Evolutionary conservation across 306 rosid species (phyloP).

Genomic region (Aeschynomene evenia): DNA sequence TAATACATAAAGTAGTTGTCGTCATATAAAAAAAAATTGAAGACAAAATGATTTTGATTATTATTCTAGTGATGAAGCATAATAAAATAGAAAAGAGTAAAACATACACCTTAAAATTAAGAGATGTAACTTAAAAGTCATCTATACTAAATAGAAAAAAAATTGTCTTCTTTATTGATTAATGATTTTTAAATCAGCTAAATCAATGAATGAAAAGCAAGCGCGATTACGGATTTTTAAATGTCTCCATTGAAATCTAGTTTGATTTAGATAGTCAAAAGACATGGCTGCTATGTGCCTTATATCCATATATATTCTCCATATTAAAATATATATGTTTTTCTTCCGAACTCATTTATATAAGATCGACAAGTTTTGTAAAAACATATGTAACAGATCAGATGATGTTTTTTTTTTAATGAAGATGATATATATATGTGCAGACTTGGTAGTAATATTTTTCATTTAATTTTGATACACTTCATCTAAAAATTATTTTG

Average conservation of each 20-base stretch:
- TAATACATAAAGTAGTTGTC: neutral
- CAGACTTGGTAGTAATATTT: too few relatives aligned
- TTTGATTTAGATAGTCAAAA: neutral
- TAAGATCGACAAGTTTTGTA: too few relatives aligned
- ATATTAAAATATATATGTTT: too few relatives aligned
- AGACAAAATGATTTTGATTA: neutral
- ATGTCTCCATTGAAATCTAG: neutral
- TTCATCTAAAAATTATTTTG: too few relatives aligned
- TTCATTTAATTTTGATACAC: too few relatives aligned
- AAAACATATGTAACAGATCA: too few relatives aligned
- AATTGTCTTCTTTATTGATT: neutral
- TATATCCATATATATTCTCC: too few relatives aligned
- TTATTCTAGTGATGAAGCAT: neutral
- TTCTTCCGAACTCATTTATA: too few relatives aligned
- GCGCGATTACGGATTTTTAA: neutral
- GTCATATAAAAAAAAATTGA: neutral
- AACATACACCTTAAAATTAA: neutral
- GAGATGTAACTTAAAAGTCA: neutral
- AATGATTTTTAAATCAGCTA: neutral
- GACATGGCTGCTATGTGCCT: neutral
- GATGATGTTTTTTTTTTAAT: too few relatives aligned
- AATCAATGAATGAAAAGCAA: neutral
- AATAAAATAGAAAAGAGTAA: neutral
- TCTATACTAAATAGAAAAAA: neutral
- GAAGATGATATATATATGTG: too few relatives aligned